Percentiles rank a stretch among this genome's conserved stretches.
Conservation (phyloP, 139 green algal species). For the Chlorella sorokiniana region DNA sequence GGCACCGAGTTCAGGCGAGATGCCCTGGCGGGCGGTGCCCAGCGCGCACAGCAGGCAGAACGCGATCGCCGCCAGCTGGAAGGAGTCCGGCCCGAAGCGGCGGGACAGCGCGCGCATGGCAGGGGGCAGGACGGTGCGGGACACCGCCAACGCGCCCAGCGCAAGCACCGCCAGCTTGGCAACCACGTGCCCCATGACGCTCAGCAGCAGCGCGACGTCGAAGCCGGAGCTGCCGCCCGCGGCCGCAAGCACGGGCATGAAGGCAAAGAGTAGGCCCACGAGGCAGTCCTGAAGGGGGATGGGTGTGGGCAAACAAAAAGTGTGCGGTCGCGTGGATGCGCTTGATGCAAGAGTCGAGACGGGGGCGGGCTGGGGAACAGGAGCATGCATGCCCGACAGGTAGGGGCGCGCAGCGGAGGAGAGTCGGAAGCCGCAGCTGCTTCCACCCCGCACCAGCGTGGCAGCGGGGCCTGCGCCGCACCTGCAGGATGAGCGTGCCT, state of each 20-base stretch:
- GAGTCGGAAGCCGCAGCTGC: background rate
- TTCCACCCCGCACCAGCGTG: too few relatives aligned
- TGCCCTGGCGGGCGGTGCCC: conserved; percentile 60
- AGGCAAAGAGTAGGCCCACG: conserved; percentile 94
- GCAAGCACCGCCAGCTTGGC: conserved; percentile 48
- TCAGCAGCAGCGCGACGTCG: conserved; percentile 13
- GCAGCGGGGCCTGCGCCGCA: too few relatives aligned
- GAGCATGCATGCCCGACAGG: background rate
- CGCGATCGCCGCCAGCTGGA: conserved; percentile 80
- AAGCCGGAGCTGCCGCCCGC: conserved; percentile 10
- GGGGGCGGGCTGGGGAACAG: background rate
- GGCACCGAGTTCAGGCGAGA: conserved; percentile 90
- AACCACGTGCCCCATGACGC: conserved; percentile 33
- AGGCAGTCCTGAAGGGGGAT: conserved; percentile 82
- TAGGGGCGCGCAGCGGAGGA: background rate
- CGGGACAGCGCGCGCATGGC: conserved; percentile 57
- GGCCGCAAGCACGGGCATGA: conserved; percentile 84
- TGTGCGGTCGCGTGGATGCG: background rate
- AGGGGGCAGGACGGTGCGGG: conserved; percentile 66
- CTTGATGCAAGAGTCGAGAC: too few relatives aligned
- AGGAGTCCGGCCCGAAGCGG: conserved; percentile 69
- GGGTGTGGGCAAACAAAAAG: background rate
- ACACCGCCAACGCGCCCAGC: conserved; percentile 42
- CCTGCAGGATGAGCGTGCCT: conserved; percentile 90
- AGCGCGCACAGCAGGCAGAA: conserved; percentile 79